phyloP scores from a whole-genome alignment of 2,329 filamentous ascomycete species.

The Huntiella abstrusa region DNA sequence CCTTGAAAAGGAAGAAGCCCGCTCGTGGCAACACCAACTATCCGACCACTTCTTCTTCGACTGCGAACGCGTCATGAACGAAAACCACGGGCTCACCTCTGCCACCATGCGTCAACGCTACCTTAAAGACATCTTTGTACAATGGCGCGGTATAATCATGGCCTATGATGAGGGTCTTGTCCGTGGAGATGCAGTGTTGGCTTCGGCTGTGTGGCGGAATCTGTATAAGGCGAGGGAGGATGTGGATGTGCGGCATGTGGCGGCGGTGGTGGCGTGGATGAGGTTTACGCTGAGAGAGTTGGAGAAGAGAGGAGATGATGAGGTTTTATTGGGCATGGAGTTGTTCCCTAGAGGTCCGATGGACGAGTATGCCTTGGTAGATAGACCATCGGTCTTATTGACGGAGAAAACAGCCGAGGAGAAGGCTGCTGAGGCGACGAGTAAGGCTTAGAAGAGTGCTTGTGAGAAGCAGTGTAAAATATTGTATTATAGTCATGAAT shows the following conservation, averaged over 20 bases:
- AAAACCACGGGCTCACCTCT: conserved; percentile 52
- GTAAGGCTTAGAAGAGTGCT: neutral
- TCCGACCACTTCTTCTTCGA: conserved; percentile 91
- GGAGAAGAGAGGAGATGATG: conserved; percentile 30
- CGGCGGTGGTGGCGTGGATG: conserved; percentile 39
- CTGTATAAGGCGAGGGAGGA: conserved; percentile 53
- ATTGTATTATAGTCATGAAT: conserved; percentile 5
- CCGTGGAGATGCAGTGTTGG: conserved; percentile 59
- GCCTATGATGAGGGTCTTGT: conserved; percentile 70
- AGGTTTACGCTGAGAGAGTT: conserved; percentile 27
- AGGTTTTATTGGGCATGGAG: conserved; percentile 20
- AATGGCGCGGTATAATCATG: conserved; percentile 74
- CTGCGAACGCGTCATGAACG: conserved; percentile 66
- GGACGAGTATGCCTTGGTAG: conserved; percentile 10
- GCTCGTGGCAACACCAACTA: conserved; percentile 72
- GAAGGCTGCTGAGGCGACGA: neutral
- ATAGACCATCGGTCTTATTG: conserved; percentile 5
- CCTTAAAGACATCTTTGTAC: conserved; percentile 76
- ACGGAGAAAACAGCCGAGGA: conserved; percentile 8
- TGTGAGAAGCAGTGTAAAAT: conserved; percentile 1
- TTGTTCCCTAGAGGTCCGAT: conserved; percentile 24
- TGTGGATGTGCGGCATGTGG: conserved; percentile 30
- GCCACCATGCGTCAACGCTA: conserved; percentile 42
- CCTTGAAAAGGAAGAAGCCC: conserved; percentile 49
- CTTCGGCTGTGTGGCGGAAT: conserved; percentile 81